Evolutionary conservation across 768 basidiomycete species (phyloP).

Genomic region (Punctularia strigosozonata): DNA sequence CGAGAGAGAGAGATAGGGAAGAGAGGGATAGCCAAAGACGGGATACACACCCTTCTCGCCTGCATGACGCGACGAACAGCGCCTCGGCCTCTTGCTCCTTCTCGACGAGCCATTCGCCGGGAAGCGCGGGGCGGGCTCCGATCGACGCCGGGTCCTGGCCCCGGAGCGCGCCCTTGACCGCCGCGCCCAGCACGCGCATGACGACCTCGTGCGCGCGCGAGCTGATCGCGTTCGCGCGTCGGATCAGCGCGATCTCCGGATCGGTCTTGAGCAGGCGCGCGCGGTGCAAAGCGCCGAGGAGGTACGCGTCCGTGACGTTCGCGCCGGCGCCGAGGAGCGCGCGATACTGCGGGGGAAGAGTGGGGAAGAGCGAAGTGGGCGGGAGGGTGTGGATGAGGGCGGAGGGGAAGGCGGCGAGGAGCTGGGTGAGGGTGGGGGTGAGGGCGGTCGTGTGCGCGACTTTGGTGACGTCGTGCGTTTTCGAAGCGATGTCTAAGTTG

Average conservation of each 20-base stretch:
- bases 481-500: conserved; percentile 42
- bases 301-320: conserved; percentile 44
- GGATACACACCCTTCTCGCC: conserved; percentile 65
- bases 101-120: conserved; percentile 80
- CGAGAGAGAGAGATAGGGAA: conserved; percentile 1
- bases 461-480: conserved; percentile 47
- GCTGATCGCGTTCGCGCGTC: conserved; percentile 75
- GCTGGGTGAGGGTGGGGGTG: conserved; percentile 29
- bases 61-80: conserved; percentile 82
- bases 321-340: conserved; percentile 21
- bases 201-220: conserved; percentile 84
- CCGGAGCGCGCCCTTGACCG: conserved; percentile 46
- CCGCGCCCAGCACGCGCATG: conserved; percentile 80
- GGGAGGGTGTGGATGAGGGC: conserved; percentile 62
- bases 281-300: conserved; percentile 68
- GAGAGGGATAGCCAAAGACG: not conserved
- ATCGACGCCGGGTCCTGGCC: conserved; percentile 29
- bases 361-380: conserved; percentile 35
- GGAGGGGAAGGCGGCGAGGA: conserved; percentile 35
- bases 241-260: conserved; percentile 64
- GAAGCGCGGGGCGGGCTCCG: conserved; percentile 39
- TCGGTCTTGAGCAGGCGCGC: conserved; percentile 71
- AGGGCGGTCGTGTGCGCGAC: conserved; percentile 41
- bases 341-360: conserved; percentile 30
- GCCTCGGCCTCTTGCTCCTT: conserved; percentile 94